Evolutionary conservation across 192 early-diverging fungal genomes (phyloP).

Genomic region (Coemansia sp.): DNA sequence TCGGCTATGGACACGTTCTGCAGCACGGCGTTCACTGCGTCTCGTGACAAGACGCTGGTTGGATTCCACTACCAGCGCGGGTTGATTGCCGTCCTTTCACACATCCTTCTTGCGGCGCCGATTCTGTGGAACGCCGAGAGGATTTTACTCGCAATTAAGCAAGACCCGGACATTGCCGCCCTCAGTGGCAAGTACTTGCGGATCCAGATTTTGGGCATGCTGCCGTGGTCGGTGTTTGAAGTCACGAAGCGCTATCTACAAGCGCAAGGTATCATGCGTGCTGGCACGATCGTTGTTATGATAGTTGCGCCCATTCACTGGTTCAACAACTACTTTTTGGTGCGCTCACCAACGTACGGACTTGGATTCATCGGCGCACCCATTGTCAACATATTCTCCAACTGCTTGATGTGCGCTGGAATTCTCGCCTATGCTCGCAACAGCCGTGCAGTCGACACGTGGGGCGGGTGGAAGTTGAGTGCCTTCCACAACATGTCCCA

Average conservation of each 20-base stretch:
- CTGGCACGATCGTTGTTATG: constrained; percentile 67
- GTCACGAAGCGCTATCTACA: constrained; percentile 83
- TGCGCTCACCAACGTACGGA: constrained; percentile 62
- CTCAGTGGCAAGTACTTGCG: constrained; percentile 68
- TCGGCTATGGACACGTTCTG: constrained; percentile 77
- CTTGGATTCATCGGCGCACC: constrained; percentile 86
- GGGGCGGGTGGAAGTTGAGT: constrained; percentile 66
- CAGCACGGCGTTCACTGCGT: constrained; percentile 68
- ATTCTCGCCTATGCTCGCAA: constrained; percentile 61
- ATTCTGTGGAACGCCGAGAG: constrained; percentile 70
- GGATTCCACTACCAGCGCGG: constrained; percentile 79
- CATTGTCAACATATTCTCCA: constrained; percentile 70
- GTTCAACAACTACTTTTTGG: constrained; percentile 72
- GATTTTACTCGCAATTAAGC: constrained; percentile 67
- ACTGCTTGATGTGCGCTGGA: constrained; percentile 68
- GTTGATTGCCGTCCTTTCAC: constrained; percentile 67
- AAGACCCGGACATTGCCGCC: constrained; percentile 67
- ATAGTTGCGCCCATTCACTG: constrained; percentile 74
- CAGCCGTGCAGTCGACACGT: constrained; percentile 60
- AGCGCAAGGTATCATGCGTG: constrained; percentile 89
- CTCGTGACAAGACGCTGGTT: constrained; percentile 61
- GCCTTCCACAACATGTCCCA: constrained; percentile 45
- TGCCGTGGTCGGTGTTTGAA: constrained; percentile 80
- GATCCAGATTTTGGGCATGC: constrained; percentile 66
- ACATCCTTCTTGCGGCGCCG: constrained; percentile 68